Base-by-base conservation (phyloP, 2,329 filamentous ascomycete species). In the Colletotrichum godetiae region DNA sequence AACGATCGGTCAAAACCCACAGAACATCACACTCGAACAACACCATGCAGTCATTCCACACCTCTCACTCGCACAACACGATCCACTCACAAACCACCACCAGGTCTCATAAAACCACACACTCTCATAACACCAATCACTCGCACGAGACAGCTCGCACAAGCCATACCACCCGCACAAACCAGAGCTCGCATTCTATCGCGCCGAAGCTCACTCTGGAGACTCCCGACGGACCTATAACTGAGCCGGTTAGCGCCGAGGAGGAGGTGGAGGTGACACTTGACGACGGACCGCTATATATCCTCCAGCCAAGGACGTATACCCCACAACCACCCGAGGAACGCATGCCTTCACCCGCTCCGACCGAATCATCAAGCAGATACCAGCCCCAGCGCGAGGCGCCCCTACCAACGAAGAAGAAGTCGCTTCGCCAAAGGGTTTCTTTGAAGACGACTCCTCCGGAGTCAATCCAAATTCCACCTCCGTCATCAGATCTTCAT, bases 271-370 rank as follows among this genome's bases (percentile, higher is more conserved):
- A 66, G 19, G 72, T 68, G 12, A 61, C 73, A 37, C 74, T 78
- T 15, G 79, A 80, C 49, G 83, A 88, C 52, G 83, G 83, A 11
- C 80, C 84, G 0, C 77, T 90, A 1, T 90, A 86, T 72, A 83
- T 91, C 27, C 81, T 91, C 5, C 89, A 91, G 74, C 89, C 89
- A 13, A 83, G 86, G 42, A 90, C 88, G 0, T 91, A 91, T 76
- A 90, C 88, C 0, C 89, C 89, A 0, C 82, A 85, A 63, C 85
- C 84, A 4, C 84, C 42, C 19, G 42, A 86, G 0, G 82, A 85
- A 12, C 87, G 88, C 3, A 77, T 86, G 27, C 85, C 87, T 1
- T 88, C 88, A 5, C 87, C 88, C 2, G 82, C 83, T 61, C 75
- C 85, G 2, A 78, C 79, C 37, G 80, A 82, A 19, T 59, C 77